These are phyloP conservation scores for Martensiomyces pterosporus DNA, from an alignment of 192 early-diverging fungal species.

Conservation along the genomic window DNA sequence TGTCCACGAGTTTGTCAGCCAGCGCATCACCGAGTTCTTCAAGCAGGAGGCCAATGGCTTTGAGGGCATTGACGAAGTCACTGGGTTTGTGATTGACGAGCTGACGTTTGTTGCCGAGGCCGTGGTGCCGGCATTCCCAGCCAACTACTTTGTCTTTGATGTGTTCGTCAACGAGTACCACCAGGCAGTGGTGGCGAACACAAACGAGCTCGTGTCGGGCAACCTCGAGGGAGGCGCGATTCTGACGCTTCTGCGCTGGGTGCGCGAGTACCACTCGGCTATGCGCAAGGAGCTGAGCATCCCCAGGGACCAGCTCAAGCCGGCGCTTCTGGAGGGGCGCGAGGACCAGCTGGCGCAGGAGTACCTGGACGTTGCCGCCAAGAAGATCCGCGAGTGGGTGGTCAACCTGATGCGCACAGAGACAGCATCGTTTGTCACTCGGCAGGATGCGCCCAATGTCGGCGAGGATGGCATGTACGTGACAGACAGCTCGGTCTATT, in stretches of 20 bases:
- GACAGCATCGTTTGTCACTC: constrained; percentile 66
- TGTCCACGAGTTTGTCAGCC: constrained; percentile 28
- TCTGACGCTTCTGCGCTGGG: constrained; percentile 79
- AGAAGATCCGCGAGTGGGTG: constrained; percentile 88
- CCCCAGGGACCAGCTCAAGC: constrained; percentile 81
- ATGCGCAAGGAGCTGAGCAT: constrained; percentile 86
- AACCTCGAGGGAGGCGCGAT: constrained; percentile 85
- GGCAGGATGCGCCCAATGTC: constrained; percentile 63
- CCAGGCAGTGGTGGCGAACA: constrained; percentile 77
- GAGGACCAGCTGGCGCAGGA: constrained; percentile 87
- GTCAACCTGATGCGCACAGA: constrained; percentile 84
- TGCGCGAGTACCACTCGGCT: constrained; percentile 84
- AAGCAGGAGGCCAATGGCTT: constrained; percentile 45
- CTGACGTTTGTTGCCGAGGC: constrained; percentile 85
- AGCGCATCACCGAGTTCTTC: constrained; percentile 54
- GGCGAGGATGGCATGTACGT: constrained; percentile 78
- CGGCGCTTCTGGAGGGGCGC: constrained; percentile 85
- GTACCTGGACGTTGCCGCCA: constrained; percentile 85
- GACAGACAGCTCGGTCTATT: constrained; percentile 69
- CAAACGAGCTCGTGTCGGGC: constrained; percentile 68
- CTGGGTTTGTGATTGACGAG: constrained; percentile 85
- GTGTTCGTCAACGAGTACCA: constrained; percentile 96
- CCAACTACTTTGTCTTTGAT: constrained; percentile 91
- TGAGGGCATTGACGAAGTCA: constrained; percentile 45
- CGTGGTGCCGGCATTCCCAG: constrained; percentile 81